These are phyloP conservation scores for Yarrowia galli DNA, from an alignment of 1,139 yeast genomes.

Conservation along the genomic window DNA sequence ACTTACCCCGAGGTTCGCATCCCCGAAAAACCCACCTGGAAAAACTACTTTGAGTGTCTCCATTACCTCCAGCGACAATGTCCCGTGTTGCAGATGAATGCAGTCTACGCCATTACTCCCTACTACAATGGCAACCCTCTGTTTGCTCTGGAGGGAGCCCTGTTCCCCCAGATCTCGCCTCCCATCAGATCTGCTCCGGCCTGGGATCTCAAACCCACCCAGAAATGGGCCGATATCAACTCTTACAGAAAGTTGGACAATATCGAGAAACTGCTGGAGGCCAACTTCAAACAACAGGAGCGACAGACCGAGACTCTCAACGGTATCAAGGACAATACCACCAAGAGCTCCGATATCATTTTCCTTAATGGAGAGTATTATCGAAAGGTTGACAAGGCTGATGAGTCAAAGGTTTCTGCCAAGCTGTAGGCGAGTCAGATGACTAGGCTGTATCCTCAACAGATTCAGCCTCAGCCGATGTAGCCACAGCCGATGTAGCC, in stretches of 20 bases:
- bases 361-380: not conserved
- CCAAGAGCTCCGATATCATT: not conserved
- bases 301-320: not conserved
- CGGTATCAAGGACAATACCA: not conserved
- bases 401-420: too few relatives aligned
- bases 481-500: too few relatives aligned
- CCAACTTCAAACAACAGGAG: not conserved
- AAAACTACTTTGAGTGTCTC: not conserved
- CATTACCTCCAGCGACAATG: not conserved
- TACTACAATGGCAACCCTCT: not conserved
- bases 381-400: too few relatives aligned
- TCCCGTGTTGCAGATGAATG: not conserved
- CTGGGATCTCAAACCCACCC: not conserved
- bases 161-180: not conserved
- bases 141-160: not conserved
- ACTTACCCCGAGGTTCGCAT: not conserved
- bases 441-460: too few relatives aligned
- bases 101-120: not conserved
- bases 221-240: not conserved
- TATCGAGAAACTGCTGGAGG: not conserved
- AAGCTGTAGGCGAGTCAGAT: too few relatives aligned
- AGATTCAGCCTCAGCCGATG: too few relatives aligned
- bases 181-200: not conserved
- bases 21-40: not conserved
- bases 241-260: not conserved